Evolutionary conservation across 257 asterid genomes (phyloP).

Genomic region (Fraxinus pennsylvanica): DNA sequence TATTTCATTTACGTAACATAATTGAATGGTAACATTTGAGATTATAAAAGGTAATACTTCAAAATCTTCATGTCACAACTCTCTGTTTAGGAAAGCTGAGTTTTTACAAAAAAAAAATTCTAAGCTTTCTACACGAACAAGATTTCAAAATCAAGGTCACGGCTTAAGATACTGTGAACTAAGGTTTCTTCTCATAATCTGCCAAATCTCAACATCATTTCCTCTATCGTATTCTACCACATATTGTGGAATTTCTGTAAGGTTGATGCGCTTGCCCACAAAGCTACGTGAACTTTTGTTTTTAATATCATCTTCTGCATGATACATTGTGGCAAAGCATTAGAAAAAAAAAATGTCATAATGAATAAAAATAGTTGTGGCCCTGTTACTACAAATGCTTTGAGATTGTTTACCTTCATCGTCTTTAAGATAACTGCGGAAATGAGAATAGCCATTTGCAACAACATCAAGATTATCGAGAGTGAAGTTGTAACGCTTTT

Average conservation of each 20-base stretch:
- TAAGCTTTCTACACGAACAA: not conserved
- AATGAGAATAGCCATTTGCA: slow-evolving; percentile 86
- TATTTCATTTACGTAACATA: no score
- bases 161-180: not conserved
- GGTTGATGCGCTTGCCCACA: slow-evolving; percentile 53
- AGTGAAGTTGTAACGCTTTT: slow-evolving; percentile 89
- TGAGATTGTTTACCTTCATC: slow-evolving; percentile 43
- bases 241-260: slow-evolving; percentile 65
- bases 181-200: slow-evolving; percentile 40
- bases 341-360: slow-evolving; percentile 6
- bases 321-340: slow-evolving; percentile 16
- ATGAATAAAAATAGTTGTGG: not conserved
- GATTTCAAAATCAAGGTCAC: not conserved
- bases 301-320: slow-evolving; percentile 42
- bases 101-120: no score
- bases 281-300: slow-evolving; percentile 33
- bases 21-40: no score
- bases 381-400: not conserved
- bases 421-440: slow-evolving; percentile 51
- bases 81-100: no score
- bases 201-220: slow-evolving; percentile 79
- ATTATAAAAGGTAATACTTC: no score
- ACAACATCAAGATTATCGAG: slow-evolving; percentile 80
- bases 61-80: no score
- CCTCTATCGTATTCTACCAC: slow-evolving; percentile 72